Evolutionary conservation across 208 protist genomes (phyloP), one percentile per base, ranked within the genome.

Genomic region (Porcisia hertigi): DNA sequence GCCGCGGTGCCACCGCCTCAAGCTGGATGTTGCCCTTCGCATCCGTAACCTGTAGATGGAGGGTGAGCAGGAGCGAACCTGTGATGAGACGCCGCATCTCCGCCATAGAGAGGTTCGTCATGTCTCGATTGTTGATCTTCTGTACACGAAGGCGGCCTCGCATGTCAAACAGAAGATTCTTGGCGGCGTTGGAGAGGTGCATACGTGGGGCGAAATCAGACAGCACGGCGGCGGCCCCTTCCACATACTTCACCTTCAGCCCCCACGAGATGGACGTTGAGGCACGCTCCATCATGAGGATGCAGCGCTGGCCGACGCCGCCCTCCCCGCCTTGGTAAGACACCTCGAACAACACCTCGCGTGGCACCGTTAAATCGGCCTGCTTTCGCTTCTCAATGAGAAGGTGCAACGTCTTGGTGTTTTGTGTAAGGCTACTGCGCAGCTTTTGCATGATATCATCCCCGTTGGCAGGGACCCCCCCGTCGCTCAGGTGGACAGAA

Each of bases 301-400:
- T 64, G n/a, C 81, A 82, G 52, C 86, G 79, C 78, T 92, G 89
- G 8, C 89, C 89, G 30, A 81, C 72, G 41, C 77, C 74, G 16
- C 73, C 75, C 72, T 93, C 89, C 52, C 84, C 86, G 64, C 90
- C 87, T 57, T 92, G 86, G 39, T 64, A 59, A 30, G 81, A 75
- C 36, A 88, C 55, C 53, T 90, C 79, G 70, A 87, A 90, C 20
- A 87, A 69, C 4, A 94, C 82, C 82, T 92, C 90, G 23, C 78
- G 80, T 23, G 86, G 81, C 18, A 80, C 59, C 49, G 75, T 81
- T 16, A 90, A 57, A 39, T 81, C 79, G 3, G 66, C 67, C 49
- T 81, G 72, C 45, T 58, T 71, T 69, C 80, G 71, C 64, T 79
- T 82, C 66, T 87, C 82, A 57, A 86, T 34, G 4, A 57, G 64